Evolutionary conservation across 192 early-diverging fungal species (phyloP).

Genomic region (Geranomyces variabilis): DNA sequence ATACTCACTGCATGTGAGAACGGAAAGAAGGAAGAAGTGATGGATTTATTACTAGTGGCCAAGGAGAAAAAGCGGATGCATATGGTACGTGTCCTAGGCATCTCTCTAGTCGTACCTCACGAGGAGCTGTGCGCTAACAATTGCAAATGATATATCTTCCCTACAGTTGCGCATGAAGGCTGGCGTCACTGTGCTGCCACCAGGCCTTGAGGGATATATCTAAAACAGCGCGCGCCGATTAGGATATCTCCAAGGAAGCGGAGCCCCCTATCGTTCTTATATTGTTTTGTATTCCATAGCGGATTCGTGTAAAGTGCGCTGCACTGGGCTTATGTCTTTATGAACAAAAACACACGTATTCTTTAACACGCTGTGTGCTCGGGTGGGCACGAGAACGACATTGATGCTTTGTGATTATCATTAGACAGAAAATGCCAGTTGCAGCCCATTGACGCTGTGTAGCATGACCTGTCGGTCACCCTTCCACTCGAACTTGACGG

Average conservation of each 20-base stretch:
- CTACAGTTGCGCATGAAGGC: constrained; percentile 40
- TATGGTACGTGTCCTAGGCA: constrained; percentile 30
- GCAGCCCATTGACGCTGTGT: constrained; percentile 42
- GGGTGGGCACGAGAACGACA: too few relatives aligned
- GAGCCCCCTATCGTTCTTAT: too few relatives aligned
- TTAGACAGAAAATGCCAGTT: constrained; percentile 53
- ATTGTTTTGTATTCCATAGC: too few relatives aligned
- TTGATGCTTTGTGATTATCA: not conserved
- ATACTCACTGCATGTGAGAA: constrained; percentile 40
- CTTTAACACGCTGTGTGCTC: too few relatives aligned
- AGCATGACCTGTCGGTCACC: constrained; percentile 48
- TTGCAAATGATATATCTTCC: too few relatives aligned
- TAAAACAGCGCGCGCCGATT: too few relatives aligned
- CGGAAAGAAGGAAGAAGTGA: constrained; percentile 35
- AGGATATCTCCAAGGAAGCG: too few relatives aligned
- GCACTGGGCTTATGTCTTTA: too few relatives aligned
- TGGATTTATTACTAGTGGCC: constrained; percentile 38
- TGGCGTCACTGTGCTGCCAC: constrained; percentile 32
- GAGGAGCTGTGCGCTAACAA: not conserved
- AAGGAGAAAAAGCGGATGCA: constrained; percentile 53
- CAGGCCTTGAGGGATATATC: constrained; percentile 5
- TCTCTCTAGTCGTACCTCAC: not conserved
- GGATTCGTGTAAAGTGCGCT: too few relatives aligned
- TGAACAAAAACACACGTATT: too few relatives aligned
- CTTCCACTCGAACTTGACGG: constrained; percentile 50